phyloP scores from a whole-genome alignment of 2,329 filamentous ascomycete species.

The Amphichorda felina region DNA sequence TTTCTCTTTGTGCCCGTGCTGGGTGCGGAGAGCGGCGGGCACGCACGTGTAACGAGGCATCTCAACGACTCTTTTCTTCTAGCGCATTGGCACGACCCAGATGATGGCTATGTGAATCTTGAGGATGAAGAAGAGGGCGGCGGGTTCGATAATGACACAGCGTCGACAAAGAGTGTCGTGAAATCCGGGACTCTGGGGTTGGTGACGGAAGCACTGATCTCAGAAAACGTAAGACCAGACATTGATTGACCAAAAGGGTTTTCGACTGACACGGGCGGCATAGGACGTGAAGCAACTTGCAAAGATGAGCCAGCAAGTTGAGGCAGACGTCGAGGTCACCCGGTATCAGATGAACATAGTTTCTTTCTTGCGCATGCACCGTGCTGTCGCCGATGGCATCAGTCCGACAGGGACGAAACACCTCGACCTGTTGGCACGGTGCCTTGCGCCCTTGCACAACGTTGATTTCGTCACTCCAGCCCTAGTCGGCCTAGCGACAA shows the following conservation, averaged over 20 bases:
- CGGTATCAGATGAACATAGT: slow-evolving; percentile 83
- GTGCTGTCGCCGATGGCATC: slow-evolving; percentile 69
- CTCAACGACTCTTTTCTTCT: slow-evolving; percentile 79
- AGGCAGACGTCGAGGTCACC: slow-evolving; percentile 62
- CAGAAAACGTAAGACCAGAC: slow-evolving; percentile 25
- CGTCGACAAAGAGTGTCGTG: slow-evolving; percentile 33
- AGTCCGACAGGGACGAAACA: slow-evolving; percentile 70
- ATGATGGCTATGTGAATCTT: slow-evolving; percentile 63
- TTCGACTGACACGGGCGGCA: slow-evolving; percentile 6
- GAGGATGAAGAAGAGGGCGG: slow-evolving; percentile 17
- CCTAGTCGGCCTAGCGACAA: slow-evolving; percentile 68
- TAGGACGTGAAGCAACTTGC: slow-evolving; percentile 49
- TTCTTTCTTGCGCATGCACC: slow-evolving; percentile 77
- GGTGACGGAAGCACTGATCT: slow-evolving; percentile 21
- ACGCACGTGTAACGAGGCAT: slow-evolving; percentile 40
- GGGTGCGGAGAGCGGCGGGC: slow-evolving; percentile 30
- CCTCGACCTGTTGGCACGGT: slow-evolving; percentile 56
- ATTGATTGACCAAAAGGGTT: not conserved
- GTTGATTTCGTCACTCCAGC: slow-evolving; percentile 75
- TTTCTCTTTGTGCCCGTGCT: slow-evolving; percentile 77
- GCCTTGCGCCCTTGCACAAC: slow-evolving; percentile 70
- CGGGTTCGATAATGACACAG: slow-evolving; percentile 11
- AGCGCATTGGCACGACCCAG: slow-evolving; percentile 68
- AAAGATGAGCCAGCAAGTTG: slow-evolving; percentile 43
- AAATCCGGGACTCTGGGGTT: slow-evolving; percentile 17